A percentile compares a stretch with the other conserved stretches of the same genome.
Evolutionary conservation across 1,284 basidiomycete species (phyloP).

Genomic region (Melanopsichium pennsylvanicum): DNA sequence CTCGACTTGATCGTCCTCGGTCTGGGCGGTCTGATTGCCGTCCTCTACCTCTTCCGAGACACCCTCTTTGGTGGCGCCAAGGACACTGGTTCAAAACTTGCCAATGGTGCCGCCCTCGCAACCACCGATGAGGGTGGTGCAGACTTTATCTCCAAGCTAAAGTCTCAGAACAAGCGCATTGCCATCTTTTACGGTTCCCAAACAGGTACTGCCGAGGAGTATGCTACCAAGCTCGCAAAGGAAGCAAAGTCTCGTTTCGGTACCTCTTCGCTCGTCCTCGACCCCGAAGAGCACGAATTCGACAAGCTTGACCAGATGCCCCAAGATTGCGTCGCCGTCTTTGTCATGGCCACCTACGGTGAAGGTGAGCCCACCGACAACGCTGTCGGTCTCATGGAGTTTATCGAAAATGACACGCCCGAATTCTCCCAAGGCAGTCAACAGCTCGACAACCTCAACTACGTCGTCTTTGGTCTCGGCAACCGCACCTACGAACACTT

Average conservation of each 20-base stretch:
- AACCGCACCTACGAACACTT: conserved; percentile 85
- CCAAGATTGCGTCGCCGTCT: conserved; percentile 83
- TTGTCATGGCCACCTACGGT: conserved; percentile 97
- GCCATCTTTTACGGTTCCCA: conserved; percentile 65
- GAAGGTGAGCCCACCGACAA: conserved; percentile 99
- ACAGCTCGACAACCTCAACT: conserved; percentile 85
- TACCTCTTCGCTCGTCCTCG: conserved; percentile 62
- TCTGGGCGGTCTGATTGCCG: conserved; percentile 46
- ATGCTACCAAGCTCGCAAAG: conserved; percentile 63
- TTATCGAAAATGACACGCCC: conserved; percentile 83
- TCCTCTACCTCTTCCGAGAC: conserved; percentile 58
- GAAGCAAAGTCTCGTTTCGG: conserved; percentile 65
- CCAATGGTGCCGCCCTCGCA: conserved; percentile 31
- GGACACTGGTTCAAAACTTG: conserved; percentile 47
- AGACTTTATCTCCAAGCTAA: conserved; percentile 58
- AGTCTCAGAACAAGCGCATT: conserved; percentile 62
- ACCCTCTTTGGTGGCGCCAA: conserved; percentile 39
- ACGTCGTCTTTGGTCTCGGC: conserved; percentile 92
- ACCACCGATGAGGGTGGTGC: conserved; percentile 17
- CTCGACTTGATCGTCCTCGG: conserved; percentile 52
- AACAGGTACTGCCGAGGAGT: conserved; percentile 65
- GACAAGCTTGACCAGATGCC: conserved; percentile 91
- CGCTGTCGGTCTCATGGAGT: conserved; percentile 92
- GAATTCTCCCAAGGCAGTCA: conserved; percentile 83
- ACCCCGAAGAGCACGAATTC: conserved; percentile 78